These are phyloP conservation scores for Gliomastix tumulicola DNA, from an alignment of 2,329 filamentous ascomycete species.

Conservation along the genomic window DNA sequence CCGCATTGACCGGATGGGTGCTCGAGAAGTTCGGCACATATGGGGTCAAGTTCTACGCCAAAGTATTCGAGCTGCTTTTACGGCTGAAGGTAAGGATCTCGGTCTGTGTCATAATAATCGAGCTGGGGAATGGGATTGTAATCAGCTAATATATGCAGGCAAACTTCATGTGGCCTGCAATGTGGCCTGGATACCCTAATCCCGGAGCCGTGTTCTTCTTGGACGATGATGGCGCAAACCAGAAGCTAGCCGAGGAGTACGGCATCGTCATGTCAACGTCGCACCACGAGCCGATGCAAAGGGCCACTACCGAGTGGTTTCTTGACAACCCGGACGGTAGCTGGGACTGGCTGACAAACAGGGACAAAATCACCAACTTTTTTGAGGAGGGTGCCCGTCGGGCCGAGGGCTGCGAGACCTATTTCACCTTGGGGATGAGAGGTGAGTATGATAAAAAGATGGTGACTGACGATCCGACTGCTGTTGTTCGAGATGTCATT, in stretches of 20 bases:
- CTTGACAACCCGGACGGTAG: constrained; percentile 32
- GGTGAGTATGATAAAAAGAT: constrained; percentile 50
- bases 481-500: constrained; percentile 45
- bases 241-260: constrained; percentile 53
- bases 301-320: constrained; percentile 44
- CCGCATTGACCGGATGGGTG: constrained; percentile 46
- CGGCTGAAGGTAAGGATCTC: constrained; percentile 31
- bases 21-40: constrained; percentile 42
- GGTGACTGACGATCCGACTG: constrained; percentile 40
- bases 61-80: constrained; percentile 57
- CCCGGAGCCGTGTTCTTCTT: constrained; percentile 52
- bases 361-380: constrained; percentile 45
- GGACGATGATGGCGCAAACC: constrained; percentile 54
- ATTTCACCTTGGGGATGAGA: constrained; percentile 53
- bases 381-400: constrained; percentile 49
- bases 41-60: constrained; percentile 50
- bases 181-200: constrained; percentile 47
- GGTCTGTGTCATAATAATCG: too few relatives aligned
- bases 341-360: constrained; percentile 56
- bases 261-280: constrained; percentile 59
- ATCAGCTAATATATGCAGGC: constrained; percentile 13
- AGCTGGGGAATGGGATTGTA: too few relatives aligned
- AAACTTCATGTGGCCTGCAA: constrained; percentile 63
- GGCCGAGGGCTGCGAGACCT: constrained; percentile 48
- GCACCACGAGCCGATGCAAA: constrained; percentile 60